These are phyloP conservation scores for Penicillium daleae DNA, from an alignment of 495 filamentous ascomycete genomes.

Conservation along the genomic window DNA sequence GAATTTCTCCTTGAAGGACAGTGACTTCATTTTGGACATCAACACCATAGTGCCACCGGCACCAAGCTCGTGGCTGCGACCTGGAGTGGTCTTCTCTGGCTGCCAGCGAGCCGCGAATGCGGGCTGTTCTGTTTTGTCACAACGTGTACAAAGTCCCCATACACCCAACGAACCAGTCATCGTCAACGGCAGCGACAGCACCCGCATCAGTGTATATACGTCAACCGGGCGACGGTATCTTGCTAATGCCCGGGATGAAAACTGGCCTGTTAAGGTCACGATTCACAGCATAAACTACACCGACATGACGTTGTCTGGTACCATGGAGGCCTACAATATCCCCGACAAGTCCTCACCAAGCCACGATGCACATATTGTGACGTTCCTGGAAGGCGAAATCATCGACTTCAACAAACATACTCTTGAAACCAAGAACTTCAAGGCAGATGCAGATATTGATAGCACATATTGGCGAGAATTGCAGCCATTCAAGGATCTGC, in stretches of 20 bases:
- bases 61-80: constrained; percentile 66
- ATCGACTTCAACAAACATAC: constrained; percentile 73
- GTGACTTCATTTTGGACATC: constrained; percentile 67
- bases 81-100: constrained; percentile 66
- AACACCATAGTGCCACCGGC: constrained; percentile 56
- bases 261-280: constrained; percentile 75
- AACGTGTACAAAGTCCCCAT: constrained; percentile 33
- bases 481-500: constrained; percentile 63
- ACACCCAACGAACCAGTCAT: constrained; percentile 42
- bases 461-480: constrained; percentile 74
- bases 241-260: constrained; percentile 54
- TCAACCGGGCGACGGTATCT: constrained; percentile 42
- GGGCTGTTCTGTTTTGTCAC: constrained; percentile 33
- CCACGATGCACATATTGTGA: constrained; percentile 66
- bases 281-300: constrained; percentile 69
- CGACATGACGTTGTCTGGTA: constrained; percentile 68
- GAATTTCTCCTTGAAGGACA: constrained; percentile 49
- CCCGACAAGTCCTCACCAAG: constrained; percentile 58
- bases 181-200: constrained; percentile 42
- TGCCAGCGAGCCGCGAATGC: constrained; percentile 55
- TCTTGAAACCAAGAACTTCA: constrained; percentile 69
- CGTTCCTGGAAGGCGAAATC: constrained; percentile 77
- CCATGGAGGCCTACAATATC: constrained; percentile 82
- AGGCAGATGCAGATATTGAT: constrained; percentile 62
- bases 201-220: constrained; percentile 40